Evolutionary conservation across 495 filamentous ascomycete species (phyloP), one percentile per base, ranked within the genome.

Genomic region (Xylaria cubensis): DNA sequence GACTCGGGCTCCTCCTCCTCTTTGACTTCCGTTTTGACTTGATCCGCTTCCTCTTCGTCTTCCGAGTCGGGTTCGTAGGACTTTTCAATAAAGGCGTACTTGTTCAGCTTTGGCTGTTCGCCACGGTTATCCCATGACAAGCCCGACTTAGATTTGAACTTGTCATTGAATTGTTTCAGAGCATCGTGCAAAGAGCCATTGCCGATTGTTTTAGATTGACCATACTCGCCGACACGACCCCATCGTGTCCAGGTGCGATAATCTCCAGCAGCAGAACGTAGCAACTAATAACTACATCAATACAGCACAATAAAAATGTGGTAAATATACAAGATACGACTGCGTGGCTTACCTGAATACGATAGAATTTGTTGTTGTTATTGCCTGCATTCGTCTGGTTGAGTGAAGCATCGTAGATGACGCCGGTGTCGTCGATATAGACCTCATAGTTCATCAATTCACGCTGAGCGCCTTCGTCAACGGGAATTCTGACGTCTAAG

Each of bases 121-220:
- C 85, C 77, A 3, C 94, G 88, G 56, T 92, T 76, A 0, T 76
- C 83, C 94, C 94, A 97, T 0, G 77, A 67, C 41, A 91, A 80
- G 9, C 93, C 93, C 0, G 92, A 87, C 79, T 97, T 96, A 72
- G 88, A 86, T 72, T 89, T 94, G 86, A 97, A 97, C 73, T 92
- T 93, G 76, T 88, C 90, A 41, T 92, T 80, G 68, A 93, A 97
- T 7, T 85, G 70, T 1, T 55, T 71, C 36, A 87, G 77, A 0
- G 93, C 92, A 6, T 72, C 48, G 0, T 73, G 70, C 8, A 91
- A 73, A 21, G 72, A 61, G 12, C 84, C 82, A 10, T 78, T 42
- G 2, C 82, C 84, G 3, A 91, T 73, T 21, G 83, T 69, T 1
- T 86, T 84, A 8, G 77, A 85, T 74, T 93, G 89, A 3, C 93